Percentiles rank a stretch among this genome's conserved stretches.
Evolutionary conservation across 768 basidiomycete species (phyloP).

Genomic region (Rhizopogon sp.): DNA sequence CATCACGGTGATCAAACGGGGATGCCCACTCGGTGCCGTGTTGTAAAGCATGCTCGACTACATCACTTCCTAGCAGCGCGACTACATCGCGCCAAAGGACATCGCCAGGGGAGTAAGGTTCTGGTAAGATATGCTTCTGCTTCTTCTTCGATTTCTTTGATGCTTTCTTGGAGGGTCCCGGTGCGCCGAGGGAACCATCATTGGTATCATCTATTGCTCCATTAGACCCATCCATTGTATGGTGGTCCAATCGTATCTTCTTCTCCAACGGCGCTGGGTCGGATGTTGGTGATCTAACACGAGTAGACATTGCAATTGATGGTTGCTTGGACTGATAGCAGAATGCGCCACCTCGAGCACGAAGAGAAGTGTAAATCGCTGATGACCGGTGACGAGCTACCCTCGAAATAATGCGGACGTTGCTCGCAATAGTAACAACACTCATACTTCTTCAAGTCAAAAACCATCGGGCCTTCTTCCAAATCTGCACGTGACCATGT

Average conservation of each 20-base stretch:
- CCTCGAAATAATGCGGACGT: neutral
- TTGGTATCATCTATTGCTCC: neutral
- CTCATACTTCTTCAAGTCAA: neutral
- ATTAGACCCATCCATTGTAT: neutral
- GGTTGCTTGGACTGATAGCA: neutral
- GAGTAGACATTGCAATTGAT: slow-evolving; percentile 4
- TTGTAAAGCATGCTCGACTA: slow-evolving; percentile 43
- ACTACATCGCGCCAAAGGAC: slow-evolving; percentile 71
- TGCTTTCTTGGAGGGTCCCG: neutral
- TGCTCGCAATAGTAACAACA: neutral
- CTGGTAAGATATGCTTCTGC: slow-evolving; percentile 21
- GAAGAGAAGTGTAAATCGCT: no score
- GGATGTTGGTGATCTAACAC: slow-evolving; percentile 6
- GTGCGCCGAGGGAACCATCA: no score
- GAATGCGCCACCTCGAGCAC: neutral
- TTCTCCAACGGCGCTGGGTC: slow-evolving; percentile 24
- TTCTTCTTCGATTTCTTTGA: slow-evolving; percentile 3
- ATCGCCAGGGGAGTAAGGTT: slow-evolving; percentile 67
- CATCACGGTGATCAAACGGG: slow-evolving; percentile 55
- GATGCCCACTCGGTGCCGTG: slow-evolving; percentile 49
- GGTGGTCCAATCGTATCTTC: slow-evolving; percentile 22
- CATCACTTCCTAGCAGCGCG: slow-evolving; percentile 57
- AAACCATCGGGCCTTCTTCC: no score
- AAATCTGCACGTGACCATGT: neutral
- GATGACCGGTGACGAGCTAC: neutral